A percentile compares a stretch with the other conserved stretches of the same genome.
Evolutionary conservation across 2,329 filamentous ascomycete species (phyloP).

Genomic region (Neofusicoccum kwambonambiense): DNA sequence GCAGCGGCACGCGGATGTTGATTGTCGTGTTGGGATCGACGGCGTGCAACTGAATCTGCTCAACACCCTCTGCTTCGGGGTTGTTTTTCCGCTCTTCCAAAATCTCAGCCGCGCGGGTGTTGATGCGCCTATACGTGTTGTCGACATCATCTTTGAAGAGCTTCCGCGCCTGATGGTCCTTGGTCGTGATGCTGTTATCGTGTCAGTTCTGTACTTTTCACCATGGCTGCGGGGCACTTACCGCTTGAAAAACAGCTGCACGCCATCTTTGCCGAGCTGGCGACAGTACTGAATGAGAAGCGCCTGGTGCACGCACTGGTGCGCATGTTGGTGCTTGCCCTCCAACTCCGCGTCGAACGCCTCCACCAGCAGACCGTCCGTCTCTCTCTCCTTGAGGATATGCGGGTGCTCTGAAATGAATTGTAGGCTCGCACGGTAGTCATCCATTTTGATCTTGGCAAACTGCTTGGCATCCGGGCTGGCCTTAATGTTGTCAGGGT

Average conservation of each 20-base stretch:
- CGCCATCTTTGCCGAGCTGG: constrained; percentile 81
- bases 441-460: constrained; percentile 70
- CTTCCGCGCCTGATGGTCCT: constrained; percentile 83
- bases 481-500: constrained; percentile 73
- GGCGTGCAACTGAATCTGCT: constrained; percentile 96
- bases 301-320: constrained; percentile 89
- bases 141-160: constrained; percentile 93
- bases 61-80: constrained; percentile 64
- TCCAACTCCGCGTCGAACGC: constrained; percentile 87
- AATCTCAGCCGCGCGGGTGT: constrained; percentile 72
- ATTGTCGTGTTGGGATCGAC: constrained; percentile 88
- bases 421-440: constrained; percentile 70
- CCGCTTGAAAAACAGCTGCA: constrained; percentile 92
- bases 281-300: constrained; percentile 93
- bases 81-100: constrained; percentile 54
- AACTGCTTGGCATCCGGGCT: constrained; percentile 79
- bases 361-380: constrained; percentile 84
- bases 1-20: constrained; percentile 76
- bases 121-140: constrained; percentile 80
- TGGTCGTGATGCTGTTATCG: constrained; percentile 67
- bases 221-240: constrained; percentile 23
- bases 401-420: constrained; percentile 78
- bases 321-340: constrained; percentile 70
- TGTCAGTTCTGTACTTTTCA: neutral
- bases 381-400: constrained; percentile 80